phyloP scores from a whole-genome alignment of 805 yeast species.

The Naumovozyma dairenensis region DNA sequence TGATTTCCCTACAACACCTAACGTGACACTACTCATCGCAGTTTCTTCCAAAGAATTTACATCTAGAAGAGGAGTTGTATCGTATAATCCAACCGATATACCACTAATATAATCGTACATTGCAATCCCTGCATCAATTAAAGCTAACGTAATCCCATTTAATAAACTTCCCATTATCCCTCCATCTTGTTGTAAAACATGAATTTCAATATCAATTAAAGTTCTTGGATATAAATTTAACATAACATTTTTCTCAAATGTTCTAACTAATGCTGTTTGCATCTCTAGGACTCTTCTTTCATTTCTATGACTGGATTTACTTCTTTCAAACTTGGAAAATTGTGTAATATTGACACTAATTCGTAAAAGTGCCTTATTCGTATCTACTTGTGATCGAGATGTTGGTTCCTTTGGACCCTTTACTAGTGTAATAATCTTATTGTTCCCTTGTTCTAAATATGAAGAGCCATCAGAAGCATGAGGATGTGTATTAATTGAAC shows the following conservation, averaged over 20 bases:
- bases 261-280: slow-evolving; percentile 54
- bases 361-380: slow-evolving; percentile 46
- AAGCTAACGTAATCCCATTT: slow-evolving; percentile 80
- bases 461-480: slow-evolving; percentile 86
- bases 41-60: slow-evolving; percentile 72
- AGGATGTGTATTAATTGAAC: slow-evolving; percentile 82
- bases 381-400: slow-evolving; percentile 40
- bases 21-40: slow-evolving; percentile 71
- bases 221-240: slow-evolving; percentile 74
- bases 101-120: slow-evolving; percentile 86
- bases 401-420: slow-evolving; percentile 86
- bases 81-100: slow-evolving; percentile 69
- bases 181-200: slow-evolving; percentile 84
- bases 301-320: slow-evolving; percentile 48
- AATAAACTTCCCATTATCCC: slow-evolving; percentile 70
- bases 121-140: slow-evolving; percentile 91
- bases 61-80: slow-evolving; percentile 71
- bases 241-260: slow-evolving; percentile 67
- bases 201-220: slow-evolving; percentile 60
- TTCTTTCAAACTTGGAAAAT: slow-evolving; percentile 68
- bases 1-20: slow-evolving; percentile 76
- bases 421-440: slow-evolving; percentile 77
- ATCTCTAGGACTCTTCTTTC: slow-evolving; percentile 66
- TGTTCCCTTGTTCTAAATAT: slow-evolving; percentile 82
- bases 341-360: slow-evolving; percentile 68